phyloP scores from a whole-genome alignment of 192 early-diverging fungal genomes.

The Geranomyces variabilis region DNA sequence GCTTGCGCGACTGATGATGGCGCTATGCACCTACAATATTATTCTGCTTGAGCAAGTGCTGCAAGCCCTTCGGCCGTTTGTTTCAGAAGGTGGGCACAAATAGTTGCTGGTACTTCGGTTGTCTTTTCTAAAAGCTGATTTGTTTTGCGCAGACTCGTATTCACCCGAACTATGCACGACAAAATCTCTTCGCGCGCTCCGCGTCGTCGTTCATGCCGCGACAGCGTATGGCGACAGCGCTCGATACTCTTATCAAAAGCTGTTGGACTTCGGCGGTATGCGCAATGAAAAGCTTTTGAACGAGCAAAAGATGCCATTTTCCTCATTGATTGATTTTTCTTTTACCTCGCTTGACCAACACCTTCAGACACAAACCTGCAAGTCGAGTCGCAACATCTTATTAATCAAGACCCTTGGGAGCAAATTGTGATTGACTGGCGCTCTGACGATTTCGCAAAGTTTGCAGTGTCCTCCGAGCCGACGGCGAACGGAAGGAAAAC shows the following conservation, averaged over 20 bases:
- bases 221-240: constrained; percentile 20
- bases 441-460: constrained; percentile 6
- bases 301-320: too few relatives aligned
- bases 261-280: constrained; percentile 23
- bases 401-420: constrained; percentile 34
- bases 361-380: constrained; percentile 13
- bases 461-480: too few relatives aligned
- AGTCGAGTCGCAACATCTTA: constrained; percentile 13
- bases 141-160: constrained; percentile 1
- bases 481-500: too few relatives aligned
- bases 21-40: constrained; percentile 20
- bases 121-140: too few relatives aligned
- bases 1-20: constrained; percentile 3
- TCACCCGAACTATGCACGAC: not conserved
- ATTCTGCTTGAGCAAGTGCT: constrained; percentile 24
- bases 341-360: not conserved
- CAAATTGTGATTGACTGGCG: constrained; percentile 18
- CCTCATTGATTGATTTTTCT: not conserved
- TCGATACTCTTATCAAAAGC: constrained; percentile 11
- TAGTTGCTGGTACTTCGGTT: too few relatives aligned
- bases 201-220: constrained; percentile 30
- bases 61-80: constrained; percentile 17
- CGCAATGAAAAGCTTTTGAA: not conserved
- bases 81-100: constrained; percentile 5
- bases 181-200: constrained; percentile 7